Evolutionary conservation across 805 yeast genomes (phyloP), one percentile per base, ranked within the genome.

Genomic region (Danielia reshetovae): DNA sequence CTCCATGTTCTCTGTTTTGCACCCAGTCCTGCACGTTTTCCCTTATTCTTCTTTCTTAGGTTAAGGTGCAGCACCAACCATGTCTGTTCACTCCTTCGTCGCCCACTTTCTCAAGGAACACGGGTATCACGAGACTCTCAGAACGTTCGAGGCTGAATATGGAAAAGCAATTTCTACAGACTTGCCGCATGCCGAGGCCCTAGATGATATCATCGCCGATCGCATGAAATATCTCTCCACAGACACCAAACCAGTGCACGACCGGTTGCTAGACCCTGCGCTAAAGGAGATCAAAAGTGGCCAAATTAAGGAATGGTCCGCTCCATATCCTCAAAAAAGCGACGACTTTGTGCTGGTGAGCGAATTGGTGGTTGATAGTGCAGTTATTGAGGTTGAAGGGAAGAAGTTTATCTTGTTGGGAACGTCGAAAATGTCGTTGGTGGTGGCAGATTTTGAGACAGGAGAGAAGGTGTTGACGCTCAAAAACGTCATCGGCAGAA

Each of bases 71-170:
- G n/a, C 25, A 12, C 16, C 13, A 12, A 4, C 17, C 26, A 51
- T 47, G 57, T 40, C 54, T 10, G 49, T 52, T 17, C 60, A 56
- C 29, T 39, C 46, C 25, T 54, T 81, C 21, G 63, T 83, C 9
- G 87, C 85, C 0, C 75, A 77, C 19, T 82, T 74, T 43, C 63
- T 83, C n/a, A 53, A 65, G 18, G 58, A 66, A n/a, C 65, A 75
- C 18, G 74, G 75, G 1, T 69, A 66, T 30, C 40, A 36, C 1
- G 60, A 59, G 0, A 74, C 89, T 0, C 54, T 80, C 10, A 49
- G 55, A n/a, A 48, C 60, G 2, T 74, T 81, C 30, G 72, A 77
- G 42, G 40, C 46, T 11, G 80, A 75, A 36, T 49, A 64, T 29
- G 72, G 75, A 8, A 54, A 40, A 27, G 57, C 64, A 4, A 52